These are phyloP conservation scores for Moesziomyces antarcticus DNA, from an alignment of 1,284 basidiomycete genomes.

Conservation along the genomic window DNA sequence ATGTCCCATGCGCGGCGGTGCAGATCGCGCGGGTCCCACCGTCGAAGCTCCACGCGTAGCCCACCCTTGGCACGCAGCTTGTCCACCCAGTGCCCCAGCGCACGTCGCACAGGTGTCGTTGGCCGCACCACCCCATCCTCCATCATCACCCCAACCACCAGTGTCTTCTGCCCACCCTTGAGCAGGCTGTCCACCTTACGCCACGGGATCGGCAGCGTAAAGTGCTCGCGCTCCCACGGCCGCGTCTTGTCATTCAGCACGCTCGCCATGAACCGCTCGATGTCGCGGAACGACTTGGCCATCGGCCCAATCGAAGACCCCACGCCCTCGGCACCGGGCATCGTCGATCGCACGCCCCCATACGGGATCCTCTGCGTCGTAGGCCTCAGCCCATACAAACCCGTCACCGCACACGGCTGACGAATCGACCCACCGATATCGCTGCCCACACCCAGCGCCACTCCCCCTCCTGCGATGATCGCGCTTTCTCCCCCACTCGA, in stretches of 20 bases:
- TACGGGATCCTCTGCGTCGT: slow-evolving; percentile 39
- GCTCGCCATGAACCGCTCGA: slow-evolving; percentile 44
- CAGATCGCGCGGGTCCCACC: slow-evolving; percentile 28
- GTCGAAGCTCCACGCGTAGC: slow-evolving; percentile 17
- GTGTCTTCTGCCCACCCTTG: slow-evolving; percentile 2
- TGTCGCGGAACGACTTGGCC: slow-evolving; percentile 25
- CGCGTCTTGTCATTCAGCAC: slow-evolving; percentile 31
- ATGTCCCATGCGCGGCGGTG: slow-evolving; percentile 44
- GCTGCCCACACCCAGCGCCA: slow-evolving; percentile 37
- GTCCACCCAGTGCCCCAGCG: slow-evolving; percentile 27
- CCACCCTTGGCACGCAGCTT: slow-evolving; percentile 9
- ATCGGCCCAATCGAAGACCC: slow-evolving; percentile 39
- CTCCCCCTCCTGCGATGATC: slow-evolving; percentile 29
- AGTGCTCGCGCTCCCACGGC: slow-evolving; percentile 36
- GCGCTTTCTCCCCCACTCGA: slow-evolving; percentile 54
- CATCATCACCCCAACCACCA: slow-evolving; percentile 37
- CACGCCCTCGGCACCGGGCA: slow-evolving; percentile 50
- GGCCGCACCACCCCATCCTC: slow-evolving; percentile 39
- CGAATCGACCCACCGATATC: slow-evolving; percentile 52
- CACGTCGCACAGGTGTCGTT: slow-evolving; percentile 24
- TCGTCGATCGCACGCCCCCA: slow-evolving; percentile 33
- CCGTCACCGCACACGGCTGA: slow-evolving; percentile 40
- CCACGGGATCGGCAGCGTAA: slow-evolving; percentile 25
- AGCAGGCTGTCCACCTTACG: slow-evolving; percentile 26
- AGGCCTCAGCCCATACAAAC: slow-evolving; percentile 46